A percentile compares a stretch with the other conserved stretches of the same genome.
These are phyloP conservation scores for Kwoniella dejecticola DNA, from an alignment of 768 basidiomycete genomes.

Conservation along the genomic window DNA sequence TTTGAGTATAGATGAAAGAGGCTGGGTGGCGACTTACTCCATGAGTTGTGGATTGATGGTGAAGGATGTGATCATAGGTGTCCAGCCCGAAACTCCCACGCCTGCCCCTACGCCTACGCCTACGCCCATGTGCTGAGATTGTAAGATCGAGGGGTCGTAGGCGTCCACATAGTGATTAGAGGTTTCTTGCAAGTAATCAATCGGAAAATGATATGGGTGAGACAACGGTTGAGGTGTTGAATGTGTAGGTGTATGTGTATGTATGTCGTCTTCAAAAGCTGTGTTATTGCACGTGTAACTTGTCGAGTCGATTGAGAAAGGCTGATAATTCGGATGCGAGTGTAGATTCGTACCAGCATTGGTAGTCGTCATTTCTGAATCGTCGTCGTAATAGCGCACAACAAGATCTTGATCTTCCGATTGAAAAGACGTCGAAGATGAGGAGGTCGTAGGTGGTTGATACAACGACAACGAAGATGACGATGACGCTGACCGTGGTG, in stretches of 20 bases:
- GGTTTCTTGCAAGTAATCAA: constrained; percentile 2
- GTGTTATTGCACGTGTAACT: neutral
- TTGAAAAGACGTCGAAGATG: neutral
- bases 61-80: neutral
- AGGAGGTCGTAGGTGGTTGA: neutral
- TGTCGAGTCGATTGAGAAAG: neutral
- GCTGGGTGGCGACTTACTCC: constrained; percentile 2
- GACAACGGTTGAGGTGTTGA: neutral
- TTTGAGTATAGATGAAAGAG: no score
- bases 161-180: neutral
- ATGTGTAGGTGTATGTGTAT: neutral
- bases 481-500: neutral
- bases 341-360: no score
- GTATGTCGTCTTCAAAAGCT: no score
- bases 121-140: constrained; percentile 2
- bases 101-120: no score
- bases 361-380: constrained; percentile 10
- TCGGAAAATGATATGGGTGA: constrained; percentile 1
- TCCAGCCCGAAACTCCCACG: constrained; percentile 10
- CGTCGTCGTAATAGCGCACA: no score
- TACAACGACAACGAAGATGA: neutral
- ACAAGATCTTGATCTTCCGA: neutral
- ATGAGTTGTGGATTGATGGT: constrained; percentile 19
- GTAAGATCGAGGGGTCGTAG: neutral
- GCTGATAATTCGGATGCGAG: neutral